Evolutionary conservation across 2,329 filamentous ascomycete species (phyloP).

Genomic region (Epichloe festucae): DNA sequence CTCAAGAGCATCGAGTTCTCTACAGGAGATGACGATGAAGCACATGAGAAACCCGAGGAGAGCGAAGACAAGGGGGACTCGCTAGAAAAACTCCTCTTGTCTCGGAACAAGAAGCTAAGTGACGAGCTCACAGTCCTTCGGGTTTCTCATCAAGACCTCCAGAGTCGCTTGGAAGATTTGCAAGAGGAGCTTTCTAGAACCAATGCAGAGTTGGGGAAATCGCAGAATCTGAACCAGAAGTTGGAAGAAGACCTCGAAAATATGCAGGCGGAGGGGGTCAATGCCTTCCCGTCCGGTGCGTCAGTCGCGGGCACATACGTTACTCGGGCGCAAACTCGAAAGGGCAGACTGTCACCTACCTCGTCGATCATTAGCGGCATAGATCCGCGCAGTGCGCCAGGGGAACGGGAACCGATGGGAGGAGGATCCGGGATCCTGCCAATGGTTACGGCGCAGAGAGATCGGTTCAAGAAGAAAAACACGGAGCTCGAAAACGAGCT

Average conservation of each 20-base stretch:
- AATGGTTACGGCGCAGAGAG: constrained; percentile 95
- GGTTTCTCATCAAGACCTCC: constrained; percentile 87
- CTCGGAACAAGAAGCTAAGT: constrained; percentile 90
- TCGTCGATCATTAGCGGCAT: constrained; percentile 99
- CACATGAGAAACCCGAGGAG: constrained; percentile 27
- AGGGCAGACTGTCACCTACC: constrained; percentile 71
- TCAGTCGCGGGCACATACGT: constrained; percentile 88
- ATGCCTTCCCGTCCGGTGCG: constrained; percentile 75
- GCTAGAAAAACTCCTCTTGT: constrained; percentile 79
- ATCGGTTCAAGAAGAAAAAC: constrained; percentile 96
- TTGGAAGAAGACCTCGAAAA: constrained; percentile 84
- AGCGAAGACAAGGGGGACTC: constrained; percentile 51
- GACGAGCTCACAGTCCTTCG: constrained; percentile 87
- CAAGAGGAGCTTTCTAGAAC: constrained; percentile 74
- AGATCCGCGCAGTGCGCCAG: constrained; percentile 45
- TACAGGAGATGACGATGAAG: constrained; percentile 70
- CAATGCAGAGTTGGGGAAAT: constrained; percentile 75
- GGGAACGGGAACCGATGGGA: constrained; percentile 50
- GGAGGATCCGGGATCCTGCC: constrained; percentile 81
- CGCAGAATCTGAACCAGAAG: constrained; percentile 72
- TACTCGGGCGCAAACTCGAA: constrained; percentile 47
- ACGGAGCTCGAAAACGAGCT: constrained; percentile 80
- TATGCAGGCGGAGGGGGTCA: constrained; percentile 73
- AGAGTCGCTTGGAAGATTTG: constrained; percentile 63
- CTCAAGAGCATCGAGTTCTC: constrained; percentile 97